Base-by-base conservation (phyloP, 352 stramenopile species). In the Pythium chondricola region DNA sequence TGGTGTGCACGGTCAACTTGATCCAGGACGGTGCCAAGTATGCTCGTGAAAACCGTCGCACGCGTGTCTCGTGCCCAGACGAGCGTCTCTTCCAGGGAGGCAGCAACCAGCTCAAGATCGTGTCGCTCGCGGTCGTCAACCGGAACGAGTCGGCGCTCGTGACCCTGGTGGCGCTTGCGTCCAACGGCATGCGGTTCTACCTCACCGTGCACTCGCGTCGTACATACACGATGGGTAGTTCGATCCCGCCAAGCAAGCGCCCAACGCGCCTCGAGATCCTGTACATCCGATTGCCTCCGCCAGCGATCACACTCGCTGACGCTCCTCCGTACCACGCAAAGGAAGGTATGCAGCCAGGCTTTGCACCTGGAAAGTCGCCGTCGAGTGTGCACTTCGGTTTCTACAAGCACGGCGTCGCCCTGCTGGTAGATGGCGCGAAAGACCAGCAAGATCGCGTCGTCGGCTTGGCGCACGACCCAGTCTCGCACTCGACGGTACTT, bases 161-260 rank as follows among this genome's bases (percentile, higher is more conserved):
- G n/a, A 96, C 83, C 27, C 69, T 97, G n/a, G 76, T 98, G 8
- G 92, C 88, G 11, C 66, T 97, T 11, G 95, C 88, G 6, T 89
- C 86, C 6, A 95, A 93, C 38, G 92, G 92, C n/a, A 85, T 98
- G 31, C 82, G 94, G 35, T 96, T 97, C 40, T 98, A 97, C 62
- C 61, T 98, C 17, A 95, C 89, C 0, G 86, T 73, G 0, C 85
- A 97, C 42, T 87, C 83, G n/a, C 65, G 78, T 5, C 65, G 74
- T 11, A 65, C 76, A 17, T 69, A 77, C 42, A 65, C 64, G 21
- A 60, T 69, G 8, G 67, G 51, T 11, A 68, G 61, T 24, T 48
- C 63, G 30, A 81, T 68, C 47, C 61, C 56, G 14, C 58, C 56
- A 14, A 33, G 66, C 20, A 88, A 78, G 46, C 77, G 83, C 9